Percentiles rank a stretch among this genome's conserved stretches.
Evolutionary conservation across 2,329 filamentous ascomycete species (phyloP).

Genomic region (Scedosporium dehoogii): DNA sequence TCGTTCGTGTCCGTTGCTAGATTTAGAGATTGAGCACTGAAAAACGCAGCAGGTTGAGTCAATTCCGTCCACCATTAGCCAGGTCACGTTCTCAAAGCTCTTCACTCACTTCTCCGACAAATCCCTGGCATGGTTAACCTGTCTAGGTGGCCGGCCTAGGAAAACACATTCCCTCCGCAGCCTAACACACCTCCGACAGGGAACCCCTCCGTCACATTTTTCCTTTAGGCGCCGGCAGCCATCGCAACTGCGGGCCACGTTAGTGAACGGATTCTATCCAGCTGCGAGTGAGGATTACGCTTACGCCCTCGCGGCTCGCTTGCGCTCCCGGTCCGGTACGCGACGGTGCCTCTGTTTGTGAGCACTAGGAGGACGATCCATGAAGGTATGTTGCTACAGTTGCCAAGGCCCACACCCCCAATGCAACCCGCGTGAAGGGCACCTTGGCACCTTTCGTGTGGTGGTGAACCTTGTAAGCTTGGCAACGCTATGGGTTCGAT

Average conservation of each 20-base stretch:
- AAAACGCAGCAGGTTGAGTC: neutral
- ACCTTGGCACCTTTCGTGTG: too few relatives aligned
- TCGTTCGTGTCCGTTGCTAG: constrained; percentile 10
- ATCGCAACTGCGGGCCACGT: constrained; percentile 31
- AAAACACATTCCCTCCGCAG: constrained; percentile 41
- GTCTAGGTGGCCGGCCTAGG: constrained; percentile 17
- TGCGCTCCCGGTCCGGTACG: constrained; percentile 17
- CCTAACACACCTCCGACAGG: constrained; percentile 41
- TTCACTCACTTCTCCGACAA: neutral
- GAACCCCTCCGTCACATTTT: constrained; percentile 45
- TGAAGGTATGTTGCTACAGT: neutral
- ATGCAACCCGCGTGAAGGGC: too few relatives aligned
- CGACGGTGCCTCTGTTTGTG: constrained; percentile 15
- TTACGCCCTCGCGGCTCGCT: constrained; percentile 18
- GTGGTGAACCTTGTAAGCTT: too few relatives aligned
- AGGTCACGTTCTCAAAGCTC: too few relatives aligned
- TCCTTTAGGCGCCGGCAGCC: constrained; percentile 45
- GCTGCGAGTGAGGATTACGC: neutral
- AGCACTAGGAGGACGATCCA: constrained; percentile 3
- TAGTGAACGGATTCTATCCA: neutral
- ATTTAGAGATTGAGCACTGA: neutral
- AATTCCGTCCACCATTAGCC: neutral
- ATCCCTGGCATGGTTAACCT: neutral
- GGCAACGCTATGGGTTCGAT: too few relatives aligned
- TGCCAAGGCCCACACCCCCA: too few relatives aligned